These are phyloP conservation scores for Vitis cinerea DNA, from an alignment of 164 flowering plant species.

Conservation along the genomic window DNA sequence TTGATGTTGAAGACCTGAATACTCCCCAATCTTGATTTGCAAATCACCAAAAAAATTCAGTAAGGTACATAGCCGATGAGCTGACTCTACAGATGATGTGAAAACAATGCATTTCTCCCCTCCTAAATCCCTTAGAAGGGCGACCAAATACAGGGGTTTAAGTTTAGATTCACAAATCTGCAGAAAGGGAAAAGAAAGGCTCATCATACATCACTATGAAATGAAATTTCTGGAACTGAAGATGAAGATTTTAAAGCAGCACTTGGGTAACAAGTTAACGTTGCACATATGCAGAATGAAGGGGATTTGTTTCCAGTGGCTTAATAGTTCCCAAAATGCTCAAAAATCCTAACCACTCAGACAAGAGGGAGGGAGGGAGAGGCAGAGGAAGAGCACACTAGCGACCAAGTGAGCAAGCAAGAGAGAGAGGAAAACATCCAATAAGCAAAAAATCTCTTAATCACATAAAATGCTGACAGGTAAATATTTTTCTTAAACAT, in stretches of 20 bases:
- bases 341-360: too few relatives aligned
- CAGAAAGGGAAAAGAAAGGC: conserved; percentile 10
- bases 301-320: too few relatives aligned
- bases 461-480: background rate
- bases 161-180: conserved; percentile 78
- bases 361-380: too few relatives aligned
- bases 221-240: too few relatives aligned
- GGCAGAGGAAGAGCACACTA: too few relatives aligned
- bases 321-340: too few relatives aligned
- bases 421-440: background rate
- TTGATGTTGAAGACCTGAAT: conserved; percentile 82
- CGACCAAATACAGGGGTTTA: conserved; percentile 74
- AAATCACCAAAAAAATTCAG: conserved; percentile 66
- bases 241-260: too few relatives aligned
- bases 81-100: conserved; percentile 78
- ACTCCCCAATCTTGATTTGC: conserved; percentile 61
- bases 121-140: conserved; percentile 60
- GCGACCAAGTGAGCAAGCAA: background rate
- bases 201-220: background rate
- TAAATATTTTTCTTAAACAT: too few relatives aligned
- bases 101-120: conserved; percentile 84
- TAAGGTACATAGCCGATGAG: conserved; percentile 70
- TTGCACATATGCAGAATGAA: too few relatives aligned
- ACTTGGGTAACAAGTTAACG: too few relatives aligned
- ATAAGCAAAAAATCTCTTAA: background rate